Conservation (phyloP, 495 filamentous ascomycete genomes). For the Staphylotrichum longicolle region DNA sequence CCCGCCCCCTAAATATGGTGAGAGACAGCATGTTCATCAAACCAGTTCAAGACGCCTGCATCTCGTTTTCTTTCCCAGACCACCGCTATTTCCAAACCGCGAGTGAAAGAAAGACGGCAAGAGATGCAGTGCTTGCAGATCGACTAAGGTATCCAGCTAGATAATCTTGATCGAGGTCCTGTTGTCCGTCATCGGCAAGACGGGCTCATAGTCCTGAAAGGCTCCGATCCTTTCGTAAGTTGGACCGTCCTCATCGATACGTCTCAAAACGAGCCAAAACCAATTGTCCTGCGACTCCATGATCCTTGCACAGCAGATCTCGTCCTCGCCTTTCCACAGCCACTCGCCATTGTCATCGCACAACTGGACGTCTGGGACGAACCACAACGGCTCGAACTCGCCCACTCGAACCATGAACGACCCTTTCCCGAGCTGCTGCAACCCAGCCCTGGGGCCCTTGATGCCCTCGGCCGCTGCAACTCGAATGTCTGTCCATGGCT, state of each 20-base stretch:
- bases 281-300: conserved; percentile 8
- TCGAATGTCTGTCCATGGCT: conserved; percentile 12
- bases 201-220: background rate
- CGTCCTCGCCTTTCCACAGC: conserved; percentile 16
- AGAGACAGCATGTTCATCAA: too few relatives aligned
- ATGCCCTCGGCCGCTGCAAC: background rate
- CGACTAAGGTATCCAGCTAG: background rate
- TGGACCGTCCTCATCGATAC: background rate
- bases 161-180: conserved; percentile 5
- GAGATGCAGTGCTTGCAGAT: too few relatives aligned
- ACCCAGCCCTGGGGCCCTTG: conserved; percentile 5
- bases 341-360: conserved; percentile 18
- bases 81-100: too few relatives aligned
- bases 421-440: background rate
- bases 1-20: too few relatives aligned
- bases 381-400: background rate
- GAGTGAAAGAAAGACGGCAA: too few relatives aligned
- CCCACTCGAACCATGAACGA: conserved; percentile 12
- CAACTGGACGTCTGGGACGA: conserved; percentile 7
- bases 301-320: conserved; percentile 14
- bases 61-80: too few relatives aligned
- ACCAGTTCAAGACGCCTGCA: too few relatives aligned
- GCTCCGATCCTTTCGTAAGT: conserved; percentile 16
- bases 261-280: conserved; percentile 20
- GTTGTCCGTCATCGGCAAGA: background rate